Base-by-base conservation (phyloP, 2,329 filamentous ascomycete genomes). In the Dichotomopilus funicola region DNA sequence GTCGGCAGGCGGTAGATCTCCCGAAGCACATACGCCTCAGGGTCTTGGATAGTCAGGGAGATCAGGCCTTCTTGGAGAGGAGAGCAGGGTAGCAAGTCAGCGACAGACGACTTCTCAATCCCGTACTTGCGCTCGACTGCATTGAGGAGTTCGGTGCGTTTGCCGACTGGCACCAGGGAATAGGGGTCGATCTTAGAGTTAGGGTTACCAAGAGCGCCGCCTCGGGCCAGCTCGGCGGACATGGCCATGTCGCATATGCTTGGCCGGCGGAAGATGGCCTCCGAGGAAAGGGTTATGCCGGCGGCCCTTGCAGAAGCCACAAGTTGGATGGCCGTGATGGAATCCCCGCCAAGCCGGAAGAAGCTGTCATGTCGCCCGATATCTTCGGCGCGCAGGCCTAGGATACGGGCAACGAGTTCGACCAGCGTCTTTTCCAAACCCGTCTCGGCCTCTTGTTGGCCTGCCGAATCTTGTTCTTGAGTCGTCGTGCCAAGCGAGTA, bases 21-120 rank as follows among this genome's bases (percentile, higher is more conserved):
- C 55, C 75, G 75, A 2, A 75, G 76, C 1, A 82, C 73, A 43
- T 82, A 83, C 0, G 76, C 75, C 19, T 76, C 78, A 44, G 72
- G 71, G 19, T 75, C 68, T 62, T 76, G 77, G 54, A 73, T 71
- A 2, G 78, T 76, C 6, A 81, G 64, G 0, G 78, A 76, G 70
- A 83, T 74, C 3, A 82, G 70, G 1, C 74, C 78, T 60, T 57
- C 62, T 43, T 57, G 61, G 5, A 31, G 64, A 62, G 50, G 54
- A 4, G 51, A 59, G 55, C 49, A 64, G 7, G 57, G 62, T 9
- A 59, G 53, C 5, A 64, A 65, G 54, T 82, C 78, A 47, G 79
- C 75, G 6, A 80, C 67, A 0, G 33, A 13, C 42, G 48, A 27
- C 19, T 27, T 27, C 19, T 27, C 19, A 27, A 27, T 27, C 19